phyloP scores from a whole-genome alignment of 495 filamentous ascomycete species.

The Choiromyces venosus region DNA sequence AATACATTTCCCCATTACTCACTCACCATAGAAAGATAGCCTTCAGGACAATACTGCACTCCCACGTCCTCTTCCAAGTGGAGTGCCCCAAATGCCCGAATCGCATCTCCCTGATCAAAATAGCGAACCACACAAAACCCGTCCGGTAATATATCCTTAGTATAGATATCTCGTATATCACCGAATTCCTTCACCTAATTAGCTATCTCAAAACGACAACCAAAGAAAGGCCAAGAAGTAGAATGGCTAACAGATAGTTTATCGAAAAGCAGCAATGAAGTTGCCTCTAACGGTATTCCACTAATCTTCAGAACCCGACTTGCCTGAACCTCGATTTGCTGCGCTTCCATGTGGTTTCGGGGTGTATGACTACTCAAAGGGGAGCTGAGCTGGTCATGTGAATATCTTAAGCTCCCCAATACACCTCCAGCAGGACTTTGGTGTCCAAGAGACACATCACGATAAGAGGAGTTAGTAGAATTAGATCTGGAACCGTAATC shows the following conservation, averaged over 20 bases:
- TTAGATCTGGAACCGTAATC: background rate
- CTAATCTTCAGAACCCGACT: slow-evolving; percentile 1
- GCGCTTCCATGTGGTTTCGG: background rate
- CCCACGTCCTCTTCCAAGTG: slow-evolving; percentile 25
- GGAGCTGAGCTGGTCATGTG: background rate
- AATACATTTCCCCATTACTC: background rate
- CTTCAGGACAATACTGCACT: slow-evolving; percentile 35
- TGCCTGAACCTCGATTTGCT: background rate
- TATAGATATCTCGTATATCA: slow-evolving; percentile 37
- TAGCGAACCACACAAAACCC: slow-evolving; percentile 37
- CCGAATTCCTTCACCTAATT: slow-evolving; percentile 22
- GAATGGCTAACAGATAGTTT: slow-evolving; percentile 16
- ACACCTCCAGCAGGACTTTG: background rate
- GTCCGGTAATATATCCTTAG: slow-evolving; percentile 26
- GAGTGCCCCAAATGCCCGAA: slow-evolving; percentile 25
- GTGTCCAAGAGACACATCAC: slow-evolving; percentile 1
- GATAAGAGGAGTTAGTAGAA: slow-evolving; percentile 1
- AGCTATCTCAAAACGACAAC: background rate
- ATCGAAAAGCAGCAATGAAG: slow-evolving; percentile 12
- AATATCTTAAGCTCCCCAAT: background rate
- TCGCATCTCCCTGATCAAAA: slow-evolving; percentile 34
- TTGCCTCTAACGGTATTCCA: slow-evolving; percentile 16
- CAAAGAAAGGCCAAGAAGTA: background rate
- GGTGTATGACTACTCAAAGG: background rate
- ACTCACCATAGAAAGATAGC: slow-evolving; percentile 35